phyloP scores from a whole-genome alignment of 768 basidiomycete species.

The Hypholoma fasciculare region DNA sequence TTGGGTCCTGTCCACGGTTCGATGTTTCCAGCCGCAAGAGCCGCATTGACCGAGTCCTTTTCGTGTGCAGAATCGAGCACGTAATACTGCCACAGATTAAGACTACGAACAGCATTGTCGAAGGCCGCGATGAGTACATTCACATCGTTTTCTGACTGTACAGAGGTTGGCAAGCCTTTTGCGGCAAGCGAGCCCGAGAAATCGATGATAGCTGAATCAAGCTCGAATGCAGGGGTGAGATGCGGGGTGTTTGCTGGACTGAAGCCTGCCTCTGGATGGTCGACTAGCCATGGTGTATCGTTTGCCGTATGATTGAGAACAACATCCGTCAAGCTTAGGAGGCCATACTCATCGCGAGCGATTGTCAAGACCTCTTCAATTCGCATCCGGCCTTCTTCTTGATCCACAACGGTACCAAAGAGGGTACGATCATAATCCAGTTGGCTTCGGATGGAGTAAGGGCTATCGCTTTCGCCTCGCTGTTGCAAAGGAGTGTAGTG shows the following conservation, averaged over 20 bases:
- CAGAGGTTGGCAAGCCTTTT: constrained; percentile 68
- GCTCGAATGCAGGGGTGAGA: constrained; percentile 86
- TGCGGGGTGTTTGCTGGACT: constrained; percentile 92
- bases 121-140: constrained; percentile 66
- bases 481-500: constrained; percentile 96
- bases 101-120: constrained; percentile 53
- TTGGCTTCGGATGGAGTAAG: constrained; percentile 93
- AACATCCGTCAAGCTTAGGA: constrained; percentile 91
- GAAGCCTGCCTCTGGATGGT: constrained; percentile 97
- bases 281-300: constrained; percentile 86
- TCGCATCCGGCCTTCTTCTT: constrained; percentile 52
- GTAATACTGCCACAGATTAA: constrained; percentile 93
- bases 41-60: constrained; percentile 53
- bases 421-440: constrained; percentile 77
- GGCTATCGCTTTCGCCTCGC: constrained; percentile 85
- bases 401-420: constrained; percentile 43
- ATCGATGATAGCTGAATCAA: constrained; percentile 84
- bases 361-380: constrained; percentile 65
- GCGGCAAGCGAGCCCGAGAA: constrained; percentile 69
- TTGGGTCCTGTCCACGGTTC: constrained; percentile 62
- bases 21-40: constrained; percentile 47
- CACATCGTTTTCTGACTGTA: constrained; percentile 71
- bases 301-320: constrained; percentile 98
- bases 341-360: constrained; percentile 83
- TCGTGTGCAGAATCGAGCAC: constrained; percentile 76